Percentiles rank a stretch among this genome's conserved stretches.
Conservation (phyloP, 257 asterid genomes). For the Primulina eburnea region DNA sequence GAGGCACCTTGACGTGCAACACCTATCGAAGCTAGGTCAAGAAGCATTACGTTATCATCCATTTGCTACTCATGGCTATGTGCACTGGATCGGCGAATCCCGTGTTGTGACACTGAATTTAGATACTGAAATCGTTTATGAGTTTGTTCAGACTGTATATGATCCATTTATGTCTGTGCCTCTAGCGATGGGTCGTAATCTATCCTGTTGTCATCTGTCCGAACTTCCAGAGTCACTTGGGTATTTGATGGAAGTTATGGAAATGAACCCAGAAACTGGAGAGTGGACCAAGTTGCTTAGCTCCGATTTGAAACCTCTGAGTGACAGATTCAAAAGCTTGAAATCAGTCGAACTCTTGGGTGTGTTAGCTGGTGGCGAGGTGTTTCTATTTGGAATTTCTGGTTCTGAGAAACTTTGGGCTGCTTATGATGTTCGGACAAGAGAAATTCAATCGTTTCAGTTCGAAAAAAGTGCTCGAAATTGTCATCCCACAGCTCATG, state of each 20-base stretch:
- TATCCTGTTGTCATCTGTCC: neutral
- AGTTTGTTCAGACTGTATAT: neutral
- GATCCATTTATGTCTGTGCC: no score
- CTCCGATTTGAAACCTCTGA: neutral
- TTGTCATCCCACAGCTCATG: neutral
- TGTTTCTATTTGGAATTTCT: neutral
- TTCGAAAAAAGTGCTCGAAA: neutral
- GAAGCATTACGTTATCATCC: fast-evolving
- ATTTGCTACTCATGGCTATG: neutral
- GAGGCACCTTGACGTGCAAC: neutral
- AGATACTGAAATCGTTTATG: neutral
- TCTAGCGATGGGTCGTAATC: neutral
- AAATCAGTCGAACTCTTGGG: no score
- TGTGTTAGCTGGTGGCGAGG: no score
- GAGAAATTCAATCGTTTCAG: neutral
- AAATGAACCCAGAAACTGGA: neutral
- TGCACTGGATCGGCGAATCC: neutral
- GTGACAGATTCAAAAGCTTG: neutral
- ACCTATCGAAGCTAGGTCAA: neutral
- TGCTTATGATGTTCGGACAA: neutral
- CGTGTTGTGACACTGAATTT: neutral
- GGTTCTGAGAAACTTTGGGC: neutral
- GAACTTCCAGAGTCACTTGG: no score
- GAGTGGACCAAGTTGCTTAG: neutral
- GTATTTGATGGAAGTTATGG: neutral